These are phyloP conservation scores for Pseudogymnoascus sp. DNA, from an alignment of 2,329 filamentous ascomycete genomes.

Conservation along the genomic window DNA sequence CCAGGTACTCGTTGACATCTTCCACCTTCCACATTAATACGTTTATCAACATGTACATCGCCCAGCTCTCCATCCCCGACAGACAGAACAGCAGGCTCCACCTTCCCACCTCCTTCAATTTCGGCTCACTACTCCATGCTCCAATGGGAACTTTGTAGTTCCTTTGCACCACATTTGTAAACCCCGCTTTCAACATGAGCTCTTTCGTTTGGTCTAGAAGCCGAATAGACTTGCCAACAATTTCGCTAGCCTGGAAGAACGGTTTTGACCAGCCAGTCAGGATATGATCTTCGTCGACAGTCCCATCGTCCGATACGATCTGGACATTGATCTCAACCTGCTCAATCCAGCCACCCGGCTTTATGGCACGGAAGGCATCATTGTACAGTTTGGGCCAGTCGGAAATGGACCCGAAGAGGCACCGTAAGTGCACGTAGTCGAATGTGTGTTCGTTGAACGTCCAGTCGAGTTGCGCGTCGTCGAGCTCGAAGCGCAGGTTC, in stretches of 20 bases:
- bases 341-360: constrained; percentile 19
- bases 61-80: background rate
- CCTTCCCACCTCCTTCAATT: constrained; percentile 8
- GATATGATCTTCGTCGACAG: background rate
- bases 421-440: constrained; percentile 32
- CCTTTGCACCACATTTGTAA: constrained; percentile 18
- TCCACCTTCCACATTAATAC: background rate
- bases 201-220: constrained; percentile 19
- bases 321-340: constrained; percentile 14
- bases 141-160: constrained; percentile 18
- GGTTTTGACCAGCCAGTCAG: constrained; percentile 4
- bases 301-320: constrained; percentile 11
- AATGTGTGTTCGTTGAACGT: constrained; percentile 24
- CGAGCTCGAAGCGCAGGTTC: constrained; percentile 27
- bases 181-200: constrained; percentile 22
- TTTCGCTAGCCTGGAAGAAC: constrained; percentile 32
- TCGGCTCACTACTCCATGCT: constrained; percentile 13
- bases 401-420: constrained; percentile 30
- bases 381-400: constrained; percentile 21
- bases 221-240: constrained; percentile 23
- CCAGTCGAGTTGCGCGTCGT: constrained; percentile 29
- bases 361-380: constrained; percentile 9
- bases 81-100: constrained; percentile 6
- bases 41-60: background rate
- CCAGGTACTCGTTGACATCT: background rate